Evolutionary conservation across 108 stramenopile species (phyloP), one percentile per base, ranked within the genome.

Genomic region (Cyclotella distinguenda): DNA sequence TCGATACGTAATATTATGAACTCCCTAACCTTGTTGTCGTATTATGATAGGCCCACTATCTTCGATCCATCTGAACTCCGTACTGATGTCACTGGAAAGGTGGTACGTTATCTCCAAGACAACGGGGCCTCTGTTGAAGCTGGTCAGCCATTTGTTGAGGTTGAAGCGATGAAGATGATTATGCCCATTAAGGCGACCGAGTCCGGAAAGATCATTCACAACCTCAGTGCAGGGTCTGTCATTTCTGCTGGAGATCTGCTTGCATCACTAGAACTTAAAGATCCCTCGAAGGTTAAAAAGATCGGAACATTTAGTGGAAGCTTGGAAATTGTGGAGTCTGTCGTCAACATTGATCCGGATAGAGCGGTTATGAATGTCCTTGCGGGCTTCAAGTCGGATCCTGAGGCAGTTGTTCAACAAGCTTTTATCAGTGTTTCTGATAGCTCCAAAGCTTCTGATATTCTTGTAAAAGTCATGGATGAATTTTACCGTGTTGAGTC

Each of bases 11-110:
- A 21, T 28, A 36, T 60, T 11, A 44, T 50, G 6, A 31, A 13
- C 12, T 38, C 34, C 68, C 22, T n/a, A 33, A 46, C 11, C 36
- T 25, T 48, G 2, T 33, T 42, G 33, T 10, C 18, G 33, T 42
- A 28, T 30, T 4, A 63, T 66, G 65, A 15, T 58, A 93, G 84
- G 86, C 96, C 97, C 36, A 87, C 88, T 64, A 89, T 97, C 64
- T 96, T 94, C 60, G 96, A 98, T 79, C 97, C 97, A 35, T 97
- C 96, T 22, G 96, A 98, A 65, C 78, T 98, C 52, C 87, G 94
- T 36, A 86, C 96, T 34, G 96, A 97, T 83, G 96, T 98, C 26
- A 97, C 97, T 42, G 97, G 97, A 43, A 98, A 98, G 80, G 92
- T 98, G 59, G 97, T 97, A n/a, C 96, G 97, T 11, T 97, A 91